phyloP scores from a whole-genome alignment of 805 yeast genomes.

The Monosporozyma solicola region DNA sequence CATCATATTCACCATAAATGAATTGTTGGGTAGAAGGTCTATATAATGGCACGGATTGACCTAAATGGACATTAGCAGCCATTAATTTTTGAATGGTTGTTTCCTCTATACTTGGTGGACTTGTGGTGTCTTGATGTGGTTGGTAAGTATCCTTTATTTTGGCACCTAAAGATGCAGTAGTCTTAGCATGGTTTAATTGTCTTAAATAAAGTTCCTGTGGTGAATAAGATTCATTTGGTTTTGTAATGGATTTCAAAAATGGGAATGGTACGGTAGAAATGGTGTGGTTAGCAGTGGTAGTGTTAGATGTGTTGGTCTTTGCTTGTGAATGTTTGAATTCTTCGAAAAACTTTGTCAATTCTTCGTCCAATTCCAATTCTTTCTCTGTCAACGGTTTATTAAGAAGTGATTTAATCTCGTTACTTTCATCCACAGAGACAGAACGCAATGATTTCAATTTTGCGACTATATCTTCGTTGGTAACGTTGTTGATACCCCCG shows the following conservation, averaged over 20 bases:
- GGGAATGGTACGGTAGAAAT: constrained; percentile 34
- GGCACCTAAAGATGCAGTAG: constrained; percentile 56
- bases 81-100: constrained; percentile 60
- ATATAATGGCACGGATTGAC: constrained; percentile 76
- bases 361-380: constrained; percentile 27
- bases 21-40: constrained; percentile 79
- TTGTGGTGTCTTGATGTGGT: constrained; percentile 57
- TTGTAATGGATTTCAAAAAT: constrained; percentile 46
- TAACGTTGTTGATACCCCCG: not conserved
- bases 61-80: constrained; percentile 92
- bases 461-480: constrained; percentile 18
- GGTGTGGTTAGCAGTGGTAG: not conserved
- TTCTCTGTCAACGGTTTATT: constrained; percentile 12
- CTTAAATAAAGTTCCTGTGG: constrained; percentile 70
- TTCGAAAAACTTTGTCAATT: constrained; percentile 21
- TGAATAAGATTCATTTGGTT: constrained; percentile 58
- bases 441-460: constrained; percentile 7
- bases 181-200: constrained; percentile 51
- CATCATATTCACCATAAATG: constrained; percentile 80
- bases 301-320: not conserved
- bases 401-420: not conserved
- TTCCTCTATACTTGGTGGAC: constrained; percentile 50
- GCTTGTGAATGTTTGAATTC: constrained; percentile 10
- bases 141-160: constrained; percentile 48
- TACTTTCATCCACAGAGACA: constrained; percentile 2